Evolutionary conservation across 2,329 filamentous ascomycete genomes (phyloP), one percentile per base, ranked within the genome.

Genomic region (Purpureocillium takamizusanense): DNA sequence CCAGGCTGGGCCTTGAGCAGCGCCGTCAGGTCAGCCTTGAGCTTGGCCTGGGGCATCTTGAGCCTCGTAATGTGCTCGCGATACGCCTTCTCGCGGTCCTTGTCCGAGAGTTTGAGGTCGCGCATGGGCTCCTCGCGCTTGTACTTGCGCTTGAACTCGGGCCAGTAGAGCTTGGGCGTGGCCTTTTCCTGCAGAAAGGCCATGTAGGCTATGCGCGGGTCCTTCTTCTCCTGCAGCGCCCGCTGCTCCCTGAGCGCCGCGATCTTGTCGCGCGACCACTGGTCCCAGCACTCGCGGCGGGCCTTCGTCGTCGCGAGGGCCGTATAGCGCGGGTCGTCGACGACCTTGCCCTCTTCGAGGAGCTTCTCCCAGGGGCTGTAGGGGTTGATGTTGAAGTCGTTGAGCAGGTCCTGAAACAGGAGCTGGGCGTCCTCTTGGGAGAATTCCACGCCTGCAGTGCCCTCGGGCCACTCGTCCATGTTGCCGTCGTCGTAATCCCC

Each of bases 91-190:
- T 94, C 86, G 27, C 83, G 74, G 37, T 90, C 86, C 57, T 83
- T 86, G 52, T 90, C 86, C 27, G 69, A 65, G 17, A 89, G 67
- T 36, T 70, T 74, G 23, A 76, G 67, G 42, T 90, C 83, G 43
- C 81, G 83, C 83, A 98, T 88, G 37, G 81, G 74, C 0, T 75
- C 61, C 46, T 94, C 88, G 47, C 83, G 89, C 47, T 83, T 83
- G 61, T 79, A 92, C 56, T 95, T 98, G 27, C 92, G 74, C 51
- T 86, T 87, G 63, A 98, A 98, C 57, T 98, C 92, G 1, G 86
- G 83, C 92, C 92, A 98, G 68, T 94, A 98, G 1, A 98, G 72
- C 62, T 95, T 97, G 0, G 86, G 83, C 0, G 82, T 92, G 0
- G 89, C 90, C 48, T 87, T 76, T 35, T 82, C 76, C 46, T 90